These are phyloP conservation scores for Mallotus japonicus DNA, from an alignment of 441 rosid species.

Conservation along the genomic window DNA sequence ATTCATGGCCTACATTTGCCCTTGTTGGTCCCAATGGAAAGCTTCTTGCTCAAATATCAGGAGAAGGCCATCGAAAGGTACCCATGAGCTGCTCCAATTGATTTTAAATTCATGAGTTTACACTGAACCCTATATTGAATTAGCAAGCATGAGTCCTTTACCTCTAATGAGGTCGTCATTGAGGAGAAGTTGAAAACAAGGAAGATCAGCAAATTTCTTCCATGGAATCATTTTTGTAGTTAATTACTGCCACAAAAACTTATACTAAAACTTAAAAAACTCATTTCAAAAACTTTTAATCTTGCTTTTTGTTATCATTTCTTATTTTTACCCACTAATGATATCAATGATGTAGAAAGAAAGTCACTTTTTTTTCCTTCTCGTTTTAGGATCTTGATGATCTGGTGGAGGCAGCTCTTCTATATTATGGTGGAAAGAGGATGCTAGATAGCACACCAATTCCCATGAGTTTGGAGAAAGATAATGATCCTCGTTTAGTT, in stretches of 20 bases:
- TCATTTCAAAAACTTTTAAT: too few relatives aligned
- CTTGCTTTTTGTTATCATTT: background rate
- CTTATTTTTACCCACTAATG: background rate
- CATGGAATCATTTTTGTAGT: background rate
- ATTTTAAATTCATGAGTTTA: background rate
- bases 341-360: slow-evolving; percentile 7
- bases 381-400: slow-evolving; percentile 76
- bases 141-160: background rate
- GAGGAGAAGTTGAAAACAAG: background rate
- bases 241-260: background rate
- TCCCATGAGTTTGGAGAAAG: slow-evolving; percentile 77
- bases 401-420: slow-evolving; percentile 83
- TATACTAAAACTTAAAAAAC: too few relatives aligned
- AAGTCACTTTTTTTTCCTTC: slow-evolving; percentile 11
- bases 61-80: slow-evolving; percentile 94
- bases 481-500: slow-evolving; percentile 71
- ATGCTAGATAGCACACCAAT: slow-evolving; percentile 60
- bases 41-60: slow-evolving; percentile 78
- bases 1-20: slow-evolving; percentile 97
- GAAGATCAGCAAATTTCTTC: background rate
- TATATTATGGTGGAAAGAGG: slow-evolving; percentile 72
- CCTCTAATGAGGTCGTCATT: background rate
- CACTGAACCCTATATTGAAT: background rate
- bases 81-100: slow-evolving; percentile 16
- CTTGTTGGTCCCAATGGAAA: slow-evolving; percentile 83